Evolutionary conservation across 805 yeast species (phyloP), one percentile per base, ranked within the genome.

Genomic region (Pichia ethanolica): DNA sequence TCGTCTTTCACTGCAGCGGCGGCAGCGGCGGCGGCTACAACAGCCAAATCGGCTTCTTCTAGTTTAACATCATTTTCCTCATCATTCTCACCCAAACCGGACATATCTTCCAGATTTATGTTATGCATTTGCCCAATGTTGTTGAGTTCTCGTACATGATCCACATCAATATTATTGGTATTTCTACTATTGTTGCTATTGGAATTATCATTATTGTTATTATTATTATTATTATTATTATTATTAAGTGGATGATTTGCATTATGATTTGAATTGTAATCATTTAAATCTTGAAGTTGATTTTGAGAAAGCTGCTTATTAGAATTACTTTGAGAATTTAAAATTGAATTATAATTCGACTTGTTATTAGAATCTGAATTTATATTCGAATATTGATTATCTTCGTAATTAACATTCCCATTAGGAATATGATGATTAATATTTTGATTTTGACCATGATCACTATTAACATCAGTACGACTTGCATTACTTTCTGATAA

Each of bases 1-100:
- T 52, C 14, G 34, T 56, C 49, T 32, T 52, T 48, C 5, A 46
- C 55, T 5, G 56, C 64, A 9, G 60, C 65, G 0, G 60, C 64
- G 3, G 64, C 66, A 2, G 67, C 67, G 2, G 64, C 68, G 1
- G 63, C 64, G 5, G 68, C 68, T 25, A 65, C 67, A 1, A 66
- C 68, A 1, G 66, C 68, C 40, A 64, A 50, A 25, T 63, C 67
- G 2, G 46, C 59, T 32, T 53, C 62, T 8, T 48, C 63, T 26
- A 57, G 53, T 8, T 48, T 47, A 11, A 46, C 54, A 5, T 30
- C 32, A 25, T 14, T 14, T 13, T 44, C 42, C 12, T 47, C 47
- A 5, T 50, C 43, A 14, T 42, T 53, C 26, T 52, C 51, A 36
- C 51, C 52, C n/a, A 43, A 47, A 20, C 43, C 56, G 5, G 47